Percentiles rank a stretch among this genome's conserved stretches.
These are phyloP conservation scores for Colletotrichum sp. DNA, from an alignment of 2,329 filamentous ascomycete genomes.

Conservation along the genomic window DNA sequence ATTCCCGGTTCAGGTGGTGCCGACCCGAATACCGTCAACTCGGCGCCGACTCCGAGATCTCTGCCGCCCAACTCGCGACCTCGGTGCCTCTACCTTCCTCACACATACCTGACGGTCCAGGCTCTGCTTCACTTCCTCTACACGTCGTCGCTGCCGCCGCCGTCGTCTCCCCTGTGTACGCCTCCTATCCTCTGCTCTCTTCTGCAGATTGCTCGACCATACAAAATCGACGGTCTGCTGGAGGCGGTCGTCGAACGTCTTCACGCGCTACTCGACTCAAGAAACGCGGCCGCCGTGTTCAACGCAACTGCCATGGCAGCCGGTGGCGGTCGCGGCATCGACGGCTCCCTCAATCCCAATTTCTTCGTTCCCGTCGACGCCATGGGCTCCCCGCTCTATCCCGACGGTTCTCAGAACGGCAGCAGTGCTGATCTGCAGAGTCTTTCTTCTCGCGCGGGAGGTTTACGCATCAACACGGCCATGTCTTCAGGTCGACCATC, in stretches of 20 bases:
- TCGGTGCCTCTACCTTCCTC: slow-evolving; percentile 88
- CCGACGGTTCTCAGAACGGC: slow-evolving; percentile 16
- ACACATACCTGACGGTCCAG: slow-evolving; percentile 88
- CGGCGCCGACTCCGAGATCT: slow-evolving; percentile 61
- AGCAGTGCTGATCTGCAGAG: slow-evolving; percentile 33
- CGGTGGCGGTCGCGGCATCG: slow-evolving; percentile 85
- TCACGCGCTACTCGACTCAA: slow-evolving; percentile 86
- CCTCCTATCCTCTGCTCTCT: slow-evolving; percentile 96
- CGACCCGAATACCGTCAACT: slow-evolving; percentile 56
- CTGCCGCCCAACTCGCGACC: slow-evolving; percentile 72
- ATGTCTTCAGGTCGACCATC: slow-evolving; percentile 41
- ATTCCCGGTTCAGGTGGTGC: slow-evolving; percentile 28
- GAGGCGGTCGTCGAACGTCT: slow-evolving; percentile 93
- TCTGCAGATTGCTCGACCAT: slow-evolving; percentile 90
- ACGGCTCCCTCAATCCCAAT: slow-evolving; percentile 68
- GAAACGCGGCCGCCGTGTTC: slow-evolving; percentile 96
- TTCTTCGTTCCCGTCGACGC: slow-evolving; percentile 60
- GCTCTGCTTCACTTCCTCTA: slow-evolving; percentile 93
- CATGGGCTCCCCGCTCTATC: slow-evolving; percentile 33
- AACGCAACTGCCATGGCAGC: slow-evolving; percentile 98
- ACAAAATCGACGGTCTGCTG: slow-evolving; percentile 88
- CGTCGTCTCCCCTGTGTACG: slow-evolving; percentile 80
- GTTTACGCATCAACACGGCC: slow-evolving; percentile 55
- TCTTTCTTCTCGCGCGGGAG: slow-evolving; percentile 38
- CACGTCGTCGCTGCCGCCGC: slow-evolving; percentile 83